phyloP scores from a whole-genome alignment of 192 early-diverging fungal species.

The Oehlia diaphana region DNA sequence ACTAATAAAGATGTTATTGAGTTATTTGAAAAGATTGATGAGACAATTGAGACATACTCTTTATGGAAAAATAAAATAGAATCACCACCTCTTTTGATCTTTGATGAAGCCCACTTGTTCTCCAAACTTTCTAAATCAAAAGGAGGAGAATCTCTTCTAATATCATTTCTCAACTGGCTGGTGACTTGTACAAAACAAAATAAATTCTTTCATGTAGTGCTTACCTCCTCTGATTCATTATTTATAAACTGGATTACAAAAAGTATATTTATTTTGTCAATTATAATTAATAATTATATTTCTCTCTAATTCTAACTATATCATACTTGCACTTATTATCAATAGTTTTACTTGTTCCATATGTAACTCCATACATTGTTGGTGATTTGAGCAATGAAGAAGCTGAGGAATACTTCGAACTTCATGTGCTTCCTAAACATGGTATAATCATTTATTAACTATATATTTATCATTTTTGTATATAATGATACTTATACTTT shows the following conservation, averaged over 20 bases:
- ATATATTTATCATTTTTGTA: not conserved
- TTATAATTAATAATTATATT: not conserved
- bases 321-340: not conserved
- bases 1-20: not conserved
- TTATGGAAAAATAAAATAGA: not conserved
- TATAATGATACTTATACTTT: not conserved
- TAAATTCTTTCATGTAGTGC: not conserved
- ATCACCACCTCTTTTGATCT: constrained; percentile 1
- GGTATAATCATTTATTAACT: not conserved
- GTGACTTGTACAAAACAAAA: constrained; percentile 5
- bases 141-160: not conserved
- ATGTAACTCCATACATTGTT: constrained; percentile 1
- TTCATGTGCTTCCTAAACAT: not conserved
- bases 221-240: constrained; percentile 11
- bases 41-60: not conserved
- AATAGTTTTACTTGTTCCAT: not conserved
- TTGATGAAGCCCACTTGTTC: constrained; percentile 5
- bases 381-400: constrained; percentile 14
- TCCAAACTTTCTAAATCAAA: not conserved
- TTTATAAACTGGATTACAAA: constrained; percentile 18
- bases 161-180: constrained; percentile 7
- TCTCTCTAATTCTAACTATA: not conserved
- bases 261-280: not conserved
- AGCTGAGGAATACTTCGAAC: not conserved
- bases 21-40: not conserved